A percentile compares a stretch with the other conserved stretches of the same genome.
These are phyloP conservation scores for Aspergillus alliaceus DNA, from an alignment of 2,329 filamentous ascomycete species.

Conservation along the genomic window DNA sequence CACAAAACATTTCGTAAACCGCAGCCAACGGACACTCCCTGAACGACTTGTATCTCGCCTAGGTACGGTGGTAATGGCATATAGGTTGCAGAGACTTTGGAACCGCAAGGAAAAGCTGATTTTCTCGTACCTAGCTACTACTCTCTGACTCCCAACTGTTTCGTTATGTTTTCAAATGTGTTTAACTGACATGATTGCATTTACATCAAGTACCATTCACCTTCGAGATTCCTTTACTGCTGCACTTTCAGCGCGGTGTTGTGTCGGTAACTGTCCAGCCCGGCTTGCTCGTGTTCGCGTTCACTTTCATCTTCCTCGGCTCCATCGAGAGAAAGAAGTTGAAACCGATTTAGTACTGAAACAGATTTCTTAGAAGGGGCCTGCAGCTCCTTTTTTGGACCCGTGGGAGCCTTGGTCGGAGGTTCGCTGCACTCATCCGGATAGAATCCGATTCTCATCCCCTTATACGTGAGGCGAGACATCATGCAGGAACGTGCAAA, in stretches of 20 bases:
- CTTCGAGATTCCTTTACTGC: not conserved
- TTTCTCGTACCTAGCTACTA: not conserved
- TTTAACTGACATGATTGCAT: not conserved
- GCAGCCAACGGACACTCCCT: too few relatives aligned
- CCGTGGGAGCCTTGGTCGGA: slow-evolving; percentile 42
- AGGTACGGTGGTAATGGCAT: too few relatives aligned
- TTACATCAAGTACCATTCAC: not conserved
- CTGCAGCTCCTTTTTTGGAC: slow-evolving; percentile 27
- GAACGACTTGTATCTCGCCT: too few relatives aligned
- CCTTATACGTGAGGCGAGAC: slow-evolving; percentile 65
- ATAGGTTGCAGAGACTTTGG: too few relatives aligned
- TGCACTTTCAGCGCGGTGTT: not conserved
- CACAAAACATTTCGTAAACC: too few relatives aligned
- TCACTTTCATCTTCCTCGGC: slow-evolving; percentile 36
- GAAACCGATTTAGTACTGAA: slow-evolving; percentile 59
- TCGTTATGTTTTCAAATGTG: not conserved
- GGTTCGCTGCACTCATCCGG: slow-evolving; percentile 70
- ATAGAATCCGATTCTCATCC: slow-evolving; percentile 68
- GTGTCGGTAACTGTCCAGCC: slow-evolving; percentile 9
- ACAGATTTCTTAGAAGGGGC: slow-evolving; percentile 34
- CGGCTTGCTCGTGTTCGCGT: slow-evolving; percentile 20
- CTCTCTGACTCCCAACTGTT: not conserved
- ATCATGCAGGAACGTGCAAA: slow-evolving; percentile 79
- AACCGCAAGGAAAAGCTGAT: not conserved
- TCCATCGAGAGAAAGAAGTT: slow-evolving; percentile 56